Evolutionary conservation across 768 basidiomycete genomes (phyloP).

Genomic region (Rhodotorula taiwanensis): DNA sequence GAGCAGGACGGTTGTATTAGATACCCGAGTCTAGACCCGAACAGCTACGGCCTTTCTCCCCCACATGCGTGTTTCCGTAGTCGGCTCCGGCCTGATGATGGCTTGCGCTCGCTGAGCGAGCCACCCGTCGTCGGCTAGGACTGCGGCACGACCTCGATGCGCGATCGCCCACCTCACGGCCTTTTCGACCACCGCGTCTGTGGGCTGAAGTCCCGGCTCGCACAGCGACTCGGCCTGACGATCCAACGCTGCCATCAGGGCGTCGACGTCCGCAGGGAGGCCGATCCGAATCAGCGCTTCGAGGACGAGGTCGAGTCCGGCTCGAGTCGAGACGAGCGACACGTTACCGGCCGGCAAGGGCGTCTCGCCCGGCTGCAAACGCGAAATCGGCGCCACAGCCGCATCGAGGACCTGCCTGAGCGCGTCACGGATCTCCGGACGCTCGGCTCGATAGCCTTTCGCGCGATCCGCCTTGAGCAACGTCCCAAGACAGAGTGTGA

Average conservation of each 20-base stretch:
- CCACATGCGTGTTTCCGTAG: neutral
- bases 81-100: neutral
- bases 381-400: neutral
- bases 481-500: neutral
- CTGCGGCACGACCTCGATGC: neutral
- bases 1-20: no score
- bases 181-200: neutral
- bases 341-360: no score
- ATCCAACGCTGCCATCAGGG: neutral
- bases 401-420: neutral
- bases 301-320: neutral
- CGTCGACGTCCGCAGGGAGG: neutral
- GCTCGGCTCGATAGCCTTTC: neutral
- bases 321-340: neutral
- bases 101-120: slow-evolving; percentile 3
- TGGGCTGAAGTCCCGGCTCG: neutral
- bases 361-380: neutral
- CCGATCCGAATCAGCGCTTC: neutral
- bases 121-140: neutral
- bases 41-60: neutral
- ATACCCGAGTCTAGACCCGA: neutral
- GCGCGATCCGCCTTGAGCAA: no score
- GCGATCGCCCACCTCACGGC: slow-evolving; percentile 18
- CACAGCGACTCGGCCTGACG: neutral
- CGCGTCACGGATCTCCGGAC: neutral